phyloP scores from a whole-genome alignment of 1,139 yeast genomes.

The Citeromyces hawaiiensis region DNA sequence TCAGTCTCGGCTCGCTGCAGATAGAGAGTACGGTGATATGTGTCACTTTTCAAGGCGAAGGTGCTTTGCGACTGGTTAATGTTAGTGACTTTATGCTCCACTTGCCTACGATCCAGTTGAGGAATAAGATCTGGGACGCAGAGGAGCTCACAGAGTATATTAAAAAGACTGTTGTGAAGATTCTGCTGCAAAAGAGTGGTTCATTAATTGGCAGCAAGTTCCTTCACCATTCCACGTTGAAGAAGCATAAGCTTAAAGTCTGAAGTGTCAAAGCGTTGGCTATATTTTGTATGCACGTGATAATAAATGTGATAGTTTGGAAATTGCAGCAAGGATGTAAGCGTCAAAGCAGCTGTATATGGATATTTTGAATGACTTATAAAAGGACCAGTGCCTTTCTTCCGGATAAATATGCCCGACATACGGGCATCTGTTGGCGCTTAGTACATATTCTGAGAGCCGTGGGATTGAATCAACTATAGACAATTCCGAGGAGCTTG shows the following conservation, averaged over 20 bases:
- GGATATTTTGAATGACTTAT: no score
- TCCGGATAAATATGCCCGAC: no score
- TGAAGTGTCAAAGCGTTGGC: no score
- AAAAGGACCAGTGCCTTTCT: no score
- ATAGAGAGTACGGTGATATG: conserved; percentile 32
- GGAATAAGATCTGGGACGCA: conserved; percentile 35
- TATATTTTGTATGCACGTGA: no score
- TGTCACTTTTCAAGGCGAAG: conserved; percentile 48
- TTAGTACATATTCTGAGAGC: no score
- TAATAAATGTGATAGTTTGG: no score
- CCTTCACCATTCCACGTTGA: conserved; percentile 6
- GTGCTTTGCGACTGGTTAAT: conserved; percentile 42
- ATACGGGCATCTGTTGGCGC: no score
- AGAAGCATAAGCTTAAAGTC: background rate
- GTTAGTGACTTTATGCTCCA: conserved; percentile 43
- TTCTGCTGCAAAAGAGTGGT: conserved; percentile 45
- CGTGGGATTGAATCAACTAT: no score
- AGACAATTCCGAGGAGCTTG: no score
- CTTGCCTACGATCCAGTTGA: conserved; percentile 37
- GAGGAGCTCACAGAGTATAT: conserved; percentile 39
- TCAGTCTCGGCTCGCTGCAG: conserved; percentile 37
- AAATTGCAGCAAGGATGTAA: no score
- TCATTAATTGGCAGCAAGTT: conserved; percentile 43
- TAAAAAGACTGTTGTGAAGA: conserved; percentile 35
- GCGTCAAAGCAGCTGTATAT: no score